Evolutionary conservation across 2,329 filamentous ascomycete genomes (phyloP).

Genomic region (Knufia fluminis): DNA sequence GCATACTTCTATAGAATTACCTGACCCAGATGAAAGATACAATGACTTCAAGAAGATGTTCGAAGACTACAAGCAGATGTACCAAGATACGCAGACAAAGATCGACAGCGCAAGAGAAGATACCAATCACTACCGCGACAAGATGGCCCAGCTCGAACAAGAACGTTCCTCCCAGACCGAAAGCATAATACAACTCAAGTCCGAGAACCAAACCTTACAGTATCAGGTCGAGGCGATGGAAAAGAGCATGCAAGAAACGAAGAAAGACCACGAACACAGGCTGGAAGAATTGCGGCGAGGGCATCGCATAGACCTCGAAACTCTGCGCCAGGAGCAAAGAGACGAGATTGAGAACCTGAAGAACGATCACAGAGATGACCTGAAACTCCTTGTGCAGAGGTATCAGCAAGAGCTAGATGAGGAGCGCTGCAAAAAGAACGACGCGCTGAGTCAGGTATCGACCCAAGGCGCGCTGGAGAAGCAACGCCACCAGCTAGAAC

Average conservation of each 20-base stretch:
- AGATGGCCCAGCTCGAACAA: slow-evolving; percentile 52
- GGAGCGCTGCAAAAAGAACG: slow-evolving; percentile 48
- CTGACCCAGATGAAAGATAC: slow-evolving; percentile 70
- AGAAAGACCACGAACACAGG: slow-evolving; percentile 43
- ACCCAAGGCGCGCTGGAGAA: slow-evolving; percentile 41
- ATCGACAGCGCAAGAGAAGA: slow-evolving; percentile 64
- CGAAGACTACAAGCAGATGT: slow-evolving; percentile 59
- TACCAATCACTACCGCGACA: slow-evolving; percentile 62
- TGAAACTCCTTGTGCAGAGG: slow-evolving; percentile 55
- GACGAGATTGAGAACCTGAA: slow-evolving; percentile 50
- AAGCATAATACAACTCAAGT: slow-evolving; percentile 48
- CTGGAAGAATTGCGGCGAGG: slow-evolving; percentile 46
- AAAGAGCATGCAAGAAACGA: slow-evolving; percentile 42
- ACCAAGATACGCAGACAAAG: slow-evolving; percentile 60
- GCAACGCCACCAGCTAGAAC: slow-evolving; percentile 34
- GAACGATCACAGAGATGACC: slow-evolving; percentile 57
- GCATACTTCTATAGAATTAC: slow-evolving; percentile 67
- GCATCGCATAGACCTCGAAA: slow-evolving; percentile 37
- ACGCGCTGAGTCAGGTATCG: slow-evolving; percentile 59
- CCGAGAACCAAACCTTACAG: slow-evolving; percentile 58
- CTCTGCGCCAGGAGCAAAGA: slow-evolving; percentile 34
- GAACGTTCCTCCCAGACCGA: slow-evolving; percentile 43
- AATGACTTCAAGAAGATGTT: slow-evolving; percentile 69
- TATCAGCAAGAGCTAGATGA: slow-evolving; percentile 59
- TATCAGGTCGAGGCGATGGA: slow-evolving; percentile 43